These are phyloP conservation scores for Xylaria curta DNA, from an alignment of 495 filamentous ascomycete genomes.

Conservation along the genomic window DNA sequence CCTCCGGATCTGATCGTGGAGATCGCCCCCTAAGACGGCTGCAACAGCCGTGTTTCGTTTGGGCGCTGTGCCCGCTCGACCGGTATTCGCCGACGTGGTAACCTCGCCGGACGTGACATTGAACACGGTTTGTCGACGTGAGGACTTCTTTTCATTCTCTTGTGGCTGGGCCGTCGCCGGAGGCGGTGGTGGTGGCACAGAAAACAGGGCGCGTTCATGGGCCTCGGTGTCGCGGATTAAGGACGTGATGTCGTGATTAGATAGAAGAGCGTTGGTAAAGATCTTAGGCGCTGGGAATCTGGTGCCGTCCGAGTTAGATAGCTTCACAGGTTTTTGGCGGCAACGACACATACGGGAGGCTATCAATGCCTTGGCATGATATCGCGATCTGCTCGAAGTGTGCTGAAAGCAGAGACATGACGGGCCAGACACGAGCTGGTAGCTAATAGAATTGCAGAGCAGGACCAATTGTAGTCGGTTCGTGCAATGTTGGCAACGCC, in stretches of 20 bases:
- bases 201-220: constrained; percentile 95
- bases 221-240: constrained; percentile 94
- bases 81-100: constrained; percentile 53
- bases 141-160: constrained; percentile 41
- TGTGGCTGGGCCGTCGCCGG: constrained; percentile 40
- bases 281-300: constrained; percentile 92
- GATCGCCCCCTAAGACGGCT: constrained; percentile 83
- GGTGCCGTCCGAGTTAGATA: constrained; percentile 18
- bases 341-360: constrained; percentile 72
- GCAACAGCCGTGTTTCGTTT: constrained; percentile 85
- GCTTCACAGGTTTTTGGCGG: neutral
- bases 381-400: constrained; percentile 92
- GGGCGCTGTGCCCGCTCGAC: constrained; percentile 56
- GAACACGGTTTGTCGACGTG: constrained; percentile 61
- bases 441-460: neutral
- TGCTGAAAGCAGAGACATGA: constrained; percentile 77
- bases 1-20: constrained; percentile 80
- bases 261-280: constrained; percentile 92
- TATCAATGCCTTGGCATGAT: constrained; percentile 81
- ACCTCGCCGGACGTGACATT: constrained; percentile 61
- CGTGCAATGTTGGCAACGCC: neutral
- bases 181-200: constrained; percentile 73
- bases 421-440: neutral
- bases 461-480: neutral
- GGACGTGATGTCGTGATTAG: constrained; percentile 87